Evolutionary conservation across 176 grass and related monocot species (phyloP).

Genomic region (Paspalum vaginatum): DNA sequence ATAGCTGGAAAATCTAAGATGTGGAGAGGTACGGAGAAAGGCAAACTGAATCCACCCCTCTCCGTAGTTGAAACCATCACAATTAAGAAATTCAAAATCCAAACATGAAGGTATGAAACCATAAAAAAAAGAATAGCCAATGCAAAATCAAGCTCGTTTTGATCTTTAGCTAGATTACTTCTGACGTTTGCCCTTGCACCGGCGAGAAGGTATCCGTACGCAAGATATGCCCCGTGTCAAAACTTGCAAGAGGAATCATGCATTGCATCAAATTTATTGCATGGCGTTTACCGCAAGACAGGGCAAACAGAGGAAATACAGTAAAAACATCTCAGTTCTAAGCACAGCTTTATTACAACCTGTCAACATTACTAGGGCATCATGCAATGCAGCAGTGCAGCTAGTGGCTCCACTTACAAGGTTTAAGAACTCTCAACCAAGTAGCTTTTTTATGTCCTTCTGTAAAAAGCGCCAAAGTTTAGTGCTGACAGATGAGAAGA

Average conservation of each 20-base stretch:
- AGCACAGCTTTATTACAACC: slow-evolving; percentile 43
- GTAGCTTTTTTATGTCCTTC: slow-evolving; percentile 87
- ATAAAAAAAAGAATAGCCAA: not conserved
- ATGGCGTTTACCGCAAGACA: slow-evolving; percentile 9
- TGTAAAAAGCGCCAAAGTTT: slow-evolving; percentile 45
- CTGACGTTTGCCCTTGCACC: not conserved
- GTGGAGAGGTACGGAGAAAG: not conserved
- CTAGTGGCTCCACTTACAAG: not conserved
- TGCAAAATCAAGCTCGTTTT: not conserved
- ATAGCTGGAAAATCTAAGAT: not conserved
- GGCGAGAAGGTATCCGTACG: not conserved
- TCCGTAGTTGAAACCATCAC: not conserved
- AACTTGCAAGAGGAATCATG: slow-evolving; percentile 12
- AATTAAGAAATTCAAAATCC: not conserved
- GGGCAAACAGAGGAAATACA: not conserved
- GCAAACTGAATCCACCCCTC: not conserved
- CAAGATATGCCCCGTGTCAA: not conserved
- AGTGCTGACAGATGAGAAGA: not conserved
- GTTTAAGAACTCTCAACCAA: slow-evolving; percentile 46
- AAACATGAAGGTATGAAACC: not conserved
- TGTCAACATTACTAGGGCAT: slow-evolving; percentile 27
- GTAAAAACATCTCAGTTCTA: slow-evolving; percentile 20
- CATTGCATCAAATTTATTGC: slow-evolving; percentile 28
- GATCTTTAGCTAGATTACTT: not conserved
- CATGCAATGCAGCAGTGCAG: slow-evolving; percentile 25